Base-by-base conservation (phyloP, 176 grass and related monocot species). In the Ananas comosus region DNA sequence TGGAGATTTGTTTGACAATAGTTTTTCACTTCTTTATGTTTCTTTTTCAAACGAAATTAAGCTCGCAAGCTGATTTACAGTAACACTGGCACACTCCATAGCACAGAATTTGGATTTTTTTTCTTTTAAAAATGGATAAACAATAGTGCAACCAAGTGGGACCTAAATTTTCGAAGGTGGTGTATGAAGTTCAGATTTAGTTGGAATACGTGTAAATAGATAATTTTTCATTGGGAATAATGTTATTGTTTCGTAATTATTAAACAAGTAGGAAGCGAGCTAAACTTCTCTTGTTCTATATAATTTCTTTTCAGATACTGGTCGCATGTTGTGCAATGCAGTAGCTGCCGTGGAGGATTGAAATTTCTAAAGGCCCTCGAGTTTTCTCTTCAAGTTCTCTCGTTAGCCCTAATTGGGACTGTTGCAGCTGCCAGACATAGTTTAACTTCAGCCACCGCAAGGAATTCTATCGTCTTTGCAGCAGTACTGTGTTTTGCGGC, bases 241-340 rank as follows among this genome's bases (percentile, higher is more conserved):
- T 66, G 49, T 18, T 16, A 12, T 18, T 21, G n/a, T 59, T 17
- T 59, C 19, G 14, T 59, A 17, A 59, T 59, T 59, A 21, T 59
- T 21, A 17, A 59, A 59, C 54, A 59, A 17, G 54, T 21, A 21
- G 16, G 16, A 59, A 59, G 54, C 54, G 19, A 59, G 16, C 54
- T 59, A 21, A 57, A 7, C 11, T 49, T 23, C 27, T 50, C 28
- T 11, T 71, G 63, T 48, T 72, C 29, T 48, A 42, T n/a, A 11
- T 65, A 58, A 79, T 51, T 13, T 66, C 56, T 18, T 72, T 70
- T 13, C 81, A 96, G 92, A 81, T 96, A 96, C 64, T 91, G 88
- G 86, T 91, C 92, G 0, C 92, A 96, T 66, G 92, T 92, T 27
- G 77, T 27, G 57, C 88, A 89, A 74, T 96, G 92, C 79, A 87